Conservation (phyloP, 2,329 filamentous ascomycete genomes). For the Cladosporium sp. region DNA sequence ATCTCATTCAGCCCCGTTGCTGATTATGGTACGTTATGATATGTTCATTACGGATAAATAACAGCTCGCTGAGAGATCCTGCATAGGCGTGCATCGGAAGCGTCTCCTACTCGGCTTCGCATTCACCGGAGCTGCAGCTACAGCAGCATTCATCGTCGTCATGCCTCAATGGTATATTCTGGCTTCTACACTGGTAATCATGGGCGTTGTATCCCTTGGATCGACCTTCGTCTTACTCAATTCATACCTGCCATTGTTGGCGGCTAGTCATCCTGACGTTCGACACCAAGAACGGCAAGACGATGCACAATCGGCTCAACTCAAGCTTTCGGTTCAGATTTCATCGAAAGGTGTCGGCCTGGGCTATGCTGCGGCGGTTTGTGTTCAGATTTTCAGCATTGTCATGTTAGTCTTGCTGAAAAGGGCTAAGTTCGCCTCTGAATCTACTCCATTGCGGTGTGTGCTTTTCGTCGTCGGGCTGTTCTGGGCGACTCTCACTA, state of each 20-base stretch:
- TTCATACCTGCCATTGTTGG: constrained; percentile 82
- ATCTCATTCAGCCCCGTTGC: constrained; percentile 91
- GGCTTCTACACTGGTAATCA: constrained; percentile 72
- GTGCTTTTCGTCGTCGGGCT: constrained; percentile 76
- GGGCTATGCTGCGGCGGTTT: constrained; percentile 78
- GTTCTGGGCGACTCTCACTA: constrained; percentile 86
- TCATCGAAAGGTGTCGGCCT: constrained; percentile 87
- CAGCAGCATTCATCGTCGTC: constrained; percentile 78
- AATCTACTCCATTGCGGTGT: constrained; percentile 69
- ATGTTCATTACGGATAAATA: no score
- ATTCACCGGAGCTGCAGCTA: constrained; percentile 69
- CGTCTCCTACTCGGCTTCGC: constrained; percentile 76
- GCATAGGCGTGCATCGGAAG: constrained; percentile 65
- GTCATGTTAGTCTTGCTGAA: constrained; percentile 59
- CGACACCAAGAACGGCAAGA: constrained; percentile 17
- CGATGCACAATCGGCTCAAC: constrained; percentile 52
- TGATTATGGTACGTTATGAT: constrained; percentile 79
- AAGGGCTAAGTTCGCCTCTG: constrained; percentile 63
- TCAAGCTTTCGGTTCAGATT: constrained; percentile 77
- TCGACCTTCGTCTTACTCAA: constrained; percentile 96
- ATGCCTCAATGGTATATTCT: constrained; percentile 70
- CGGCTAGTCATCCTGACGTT: constrained; percentile 68
- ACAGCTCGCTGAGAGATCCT: not conserved
- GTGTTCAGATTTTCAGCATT: constrained; percentile 75
- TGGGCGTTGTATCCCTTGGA: constrained; percentile 85